phyloP scores from a whole-genome alignment of 345 rosid genomes.

The Hirschfeldia incana region DNA sequence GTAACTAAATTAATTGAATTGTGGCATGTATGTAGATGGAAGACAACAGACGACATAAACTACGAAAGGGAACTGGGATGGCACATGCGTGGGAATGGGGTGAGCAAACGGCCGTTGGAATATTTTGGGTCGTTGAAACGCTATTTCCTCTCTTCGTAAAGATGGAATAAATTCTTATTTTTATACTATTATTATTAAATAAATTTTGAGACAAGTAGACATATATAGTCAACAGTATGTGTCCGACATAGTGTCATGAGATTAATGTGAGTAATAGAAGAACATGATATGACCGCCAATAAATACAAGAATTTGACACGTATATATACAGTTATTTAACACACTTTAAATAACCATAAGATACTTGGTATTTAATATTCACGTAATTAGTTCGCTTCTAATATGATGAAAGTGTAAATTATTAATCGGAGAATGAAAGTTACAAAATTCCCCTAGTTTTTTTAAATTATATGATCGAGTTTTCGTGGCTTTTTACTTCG shows the following conservation, averaged over 20 bases:
- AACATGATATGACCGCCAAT: not conserved
- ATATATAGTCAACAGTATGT: slow-evolving; percentile 26
- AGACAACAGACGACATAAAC: slow-evolving; percentile 19
- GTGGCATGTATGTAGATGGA: not conserved
- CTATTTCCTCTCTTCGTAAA: not conserved
- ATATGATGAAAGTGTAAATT: not conserved
- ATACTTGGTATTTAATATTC: not conserved
- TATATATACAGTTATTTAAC: not conserved
- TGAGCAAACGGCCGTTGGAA: slow-evolving; percentile 35
- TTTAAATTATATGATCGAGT: not conserved
- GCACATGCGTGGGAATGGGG: slow-evolving; percentile 34
- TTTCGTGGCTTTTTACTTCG: too few relatives aligned
- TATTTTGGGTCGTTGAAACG: slow-evolving; percentile 30
- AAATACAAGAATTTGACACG: not conserved
- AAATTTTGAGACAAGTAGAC: slow-evolving; percentile 13
- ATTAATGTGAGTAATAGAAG: slow-evolving; percentile 11
- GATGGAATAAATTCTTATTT: not conserved
- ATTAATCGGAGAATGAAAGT: not conserved
- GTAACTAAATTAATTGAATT: not conserved
- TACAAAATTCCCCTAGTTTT: not conserved
- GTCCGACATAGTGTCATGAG: slow-evolving; percentile 23
- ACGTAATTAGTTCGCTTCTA: not conserved
- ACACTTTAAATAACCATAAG: not conserved
- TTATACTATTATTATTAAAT: not conserved
- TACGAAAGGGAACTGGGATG: slow-evolving; percentile 22